Evolutionary conservation across 116 monocot genomes (phyloP).

Genomic region (Thalassia testudinum): DNA sequence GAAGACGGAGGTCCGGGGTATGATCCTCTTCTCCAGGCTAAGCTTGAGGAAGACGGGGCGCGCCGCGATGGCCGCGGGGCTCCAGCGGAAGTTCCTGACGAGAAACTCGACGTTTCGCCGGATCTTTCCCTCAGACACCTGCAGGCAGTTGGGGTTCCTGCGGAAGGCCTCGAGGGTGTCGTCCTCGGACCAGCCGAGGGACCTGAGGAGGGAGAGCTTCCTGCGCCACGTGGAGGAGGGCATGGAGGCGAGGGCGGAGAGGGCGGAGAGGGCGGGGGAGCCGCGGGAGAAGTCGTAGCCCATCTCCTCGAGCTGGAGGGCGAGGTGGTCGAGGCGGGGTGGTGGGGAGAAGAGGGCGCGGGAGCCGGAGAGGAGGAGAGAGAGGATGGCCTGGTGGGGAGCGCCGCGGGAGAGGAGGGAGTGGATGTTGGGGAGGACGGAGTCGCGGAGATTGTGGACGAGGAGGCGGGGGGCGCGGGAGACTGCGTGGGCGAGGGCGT

Average conservation of each 20-base stretch:
- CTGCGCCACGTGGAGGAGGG: constrained; percentile 13
- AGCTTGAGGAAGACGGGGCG: constrained; percentile 14
- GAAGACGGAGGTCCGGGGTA: constrained; percentile 32
- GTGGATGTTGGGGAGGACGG: constrained; percentile 21
- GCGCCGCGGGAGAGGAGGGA: constrained; percentile 9
- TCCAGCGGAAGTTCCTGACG: constrained; percentile 15
- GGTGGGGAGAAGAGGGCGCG: constrained; percentile 3
- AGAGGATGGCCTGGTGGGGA: not conserved
- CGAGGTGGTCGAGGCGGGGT: not conserved
- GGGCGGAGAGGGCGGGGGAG: not conserved
- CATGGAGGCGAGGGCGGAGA: constrained; percentile 7
- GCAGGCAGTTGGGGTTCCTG: constrained; percentile 20
- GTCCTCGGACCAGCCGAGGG: constrained; percentile 33
- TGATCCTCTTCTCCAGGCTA: constrained; percentile 33
- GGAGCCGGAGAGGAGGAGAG: not conserved
- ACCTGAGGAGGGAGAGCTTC: constrained; percentile 22
- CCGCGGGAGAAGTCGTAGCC: constrained; percentile 2
- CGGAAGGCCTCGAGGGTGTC: constrained; percentile 14
- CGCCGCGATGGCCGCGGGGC: constrained; percentile 4
- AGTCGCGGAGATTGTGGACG: constrained; percentile 2
- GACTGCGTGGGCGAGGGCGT: constrained; percentile 1
- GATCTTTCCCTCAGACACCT: constrained; percentile 20
- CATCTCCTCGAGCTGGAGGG: constrained; percentile 8
- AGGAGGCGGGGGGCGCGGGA: constrained; percentile 7
- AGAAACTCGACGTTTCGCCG: constrained; percentile 19